Conservation (phyloP, 2,329 filamentous ascomycete species). For the Paracamarosporium sp. region DNA sequence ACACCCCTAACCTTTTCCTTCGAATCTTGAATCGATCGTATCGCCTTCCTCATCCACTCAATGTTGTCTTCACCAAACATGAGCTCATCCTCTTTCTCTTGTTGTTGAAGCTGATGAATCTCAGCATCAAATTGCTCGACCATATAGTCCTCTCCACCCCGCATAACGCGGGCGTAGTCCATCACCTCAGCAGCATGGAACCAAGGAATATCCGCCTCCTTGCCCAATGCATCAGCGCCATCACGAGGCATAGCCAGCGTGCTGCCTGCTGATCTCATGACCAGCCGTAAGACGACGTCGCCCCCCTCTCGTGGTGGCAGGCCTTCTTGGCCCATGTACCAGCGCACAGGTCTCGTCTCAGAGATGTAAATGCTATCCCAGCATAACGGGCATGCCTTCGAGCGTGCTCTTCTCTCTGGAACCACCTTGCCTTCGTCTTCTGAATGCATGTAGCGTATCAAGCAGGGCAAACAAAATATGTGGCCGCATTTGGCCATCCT, state of each 20-base stretch:
- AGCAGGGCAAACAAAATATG: constrained; percentile 92
- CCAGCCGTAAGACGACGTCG: constrained; percentile 87
- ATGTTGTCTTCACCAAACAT: constrained; percentile 87
- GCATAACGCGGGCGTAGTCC: constrained; percentile 96
- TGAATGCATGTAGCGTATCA: constrained; percentile 95
- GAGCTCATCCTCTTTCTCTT: constrained; percentile 88
- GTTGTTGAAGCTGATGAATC: constrained; percentile 73
- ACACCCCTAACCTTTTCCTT: constrained; percentile 77
- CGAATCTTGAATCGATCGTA: constrained; percentile 73
- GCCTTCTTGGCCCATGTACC: constrained; percentile 88
- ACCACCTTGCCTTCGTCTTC: constrained; percentile 65
- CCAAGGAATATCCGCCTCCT: constrained; percentile 86
- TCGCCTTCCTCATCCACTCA: constrained; percentile 87
- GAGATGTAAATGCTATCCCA: constrained; percentile 93
- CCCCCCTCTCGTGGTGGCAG: constrained; percentile 80
- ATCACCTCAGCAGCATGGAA: constrained; percentile 91
- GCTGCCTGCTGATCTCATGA: constrained; percentile 79
- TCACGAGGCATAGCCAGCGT: constrained; percentile 89
- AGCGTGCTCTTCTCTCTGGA: constrained; percentile 74
- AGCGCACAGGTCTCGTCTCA: constrained; percentile 86
- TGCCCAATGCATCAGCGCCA: constrained; percentile 71
- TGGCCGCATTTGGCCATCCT: constrained; percentile 98
- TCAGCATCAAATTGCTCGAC: constrained; percentile 78
- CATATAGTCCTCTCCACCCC: constrained; percentile 91
- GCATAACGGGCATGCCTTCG: constrained; percentile 97